A percentile compares a stretch with the other conserved stretches of the same genome.
These are phyloP conservation scores for Micractinium conductrix DNA, from an alignment of 139 green algal genomes.

Conservation along the genomic window DNA sequence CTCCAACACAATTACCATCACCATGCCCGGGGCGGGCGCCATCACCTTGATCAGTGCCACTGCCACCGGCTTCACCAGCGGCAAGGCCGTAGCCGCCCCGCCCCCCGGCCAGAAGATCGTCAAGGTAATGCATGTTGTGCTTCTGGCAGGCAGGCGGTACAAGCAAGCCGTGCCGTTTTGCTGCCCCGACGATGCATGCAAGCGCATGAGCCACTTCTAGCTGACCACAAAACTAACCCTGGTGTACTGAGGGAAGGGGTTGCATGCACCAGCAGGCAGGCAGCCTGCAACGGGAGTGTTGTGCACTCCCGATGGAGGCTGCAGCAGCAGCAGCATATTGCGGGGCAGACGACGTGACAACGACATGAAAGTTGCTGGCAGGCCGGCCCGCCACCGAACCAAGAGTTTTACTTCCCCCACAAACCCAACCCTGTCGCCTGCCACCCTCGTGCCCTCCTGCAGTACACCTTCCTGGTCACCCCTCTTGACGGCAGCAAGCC, in stretches of 20 bases:
- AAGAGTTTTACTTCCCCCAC: background rate
- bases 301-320: too few species aligned
- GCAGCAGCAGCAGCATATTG: too few species aligned
- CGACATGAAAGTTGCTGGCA: too few species aligned
- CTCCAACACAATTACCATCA: background rate
- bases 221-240: too few species aligned
- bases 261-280: too few species aligned
- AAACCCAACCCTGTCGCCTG: background rate
- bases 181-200: background rate
- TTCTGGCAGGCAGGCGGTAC: background rate
- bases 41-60: background rate
- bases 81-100: background rate
- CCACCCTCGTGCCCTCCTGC: background rate
- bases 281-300: too few species aligned
- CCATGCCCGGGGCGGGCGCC: background rate
- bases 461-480: conserved; percentile 7
- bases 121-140: background rate
- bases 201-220: too few species aligned
- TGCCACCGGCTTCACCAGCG: background rate
- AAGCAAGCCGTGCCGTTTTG: background rate
- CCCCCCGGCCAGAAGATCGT: background rate
- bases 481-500: background rate
- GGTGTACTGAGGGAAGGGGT: too few species aligned
- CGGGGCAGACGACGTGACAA: too few species aligned
- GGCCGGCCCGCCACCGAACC: background rate